Percentiles rank a stretch among this genome's conserved stretches.
These are phyloP conservation scores for Fusarium luffae DNA, from an alignment of 2,329 filamentous ascomycete species.

Conservation along the genomic window DNA sequence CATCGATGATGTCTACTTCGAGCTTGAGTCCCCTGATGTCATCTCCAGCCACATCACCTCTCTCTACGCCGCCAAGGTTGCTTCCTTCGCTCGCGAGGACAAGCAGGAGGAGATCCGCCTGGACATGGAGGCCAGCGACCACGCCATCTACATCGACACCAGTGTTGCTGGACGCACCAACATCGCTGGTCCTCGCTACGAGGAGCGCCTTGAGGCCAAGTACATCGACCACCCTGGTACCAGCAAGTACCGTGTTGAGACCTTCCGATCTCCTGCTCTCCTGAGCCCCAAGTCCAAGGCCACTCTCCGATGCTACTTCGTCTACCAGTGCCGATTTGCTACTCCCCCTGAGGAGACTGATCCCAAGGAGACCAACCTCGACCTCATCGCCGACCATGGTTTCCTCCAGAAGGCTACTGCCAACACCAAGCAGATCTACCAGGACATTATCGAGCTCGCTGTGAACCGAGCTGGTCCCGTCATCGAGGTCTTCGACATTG, in stretches of 20 bases:
- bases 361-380: conserved; percentile 85
- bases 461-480: conserved; percentile 90
- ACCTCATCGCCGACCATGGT: conserved; percentile 90
- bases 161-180: conserved; percentile 86
- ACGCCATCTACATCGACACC: conserved; percentile 98
- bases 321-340: conserved; percentile 95
- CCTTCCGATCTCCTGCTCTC: conserved; percentile 89
- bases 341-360: conserved; percentile 76
- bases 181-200: conserved; percentile 85
- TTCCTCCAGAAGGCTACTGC: conserved; percentile 96
- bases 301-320: conserved; percentile 96
- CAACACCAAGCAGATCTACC: conserved; percentile 96
- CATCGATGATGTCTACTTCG: conserved; percentile 98
- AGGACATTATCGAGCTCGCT: conserved; percentile 88
- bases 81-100: conserved; percentile 91
- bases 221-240: conserved; percentile 85
- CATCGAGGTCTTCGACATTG: conserved; percentile 97
- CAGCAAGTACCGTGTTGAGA: conserved; percentile 91
- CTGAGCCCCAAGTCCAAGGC: conserved; percentile 79
- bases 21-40: conserved; percentile 84
- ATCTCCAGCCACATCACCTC: conserved; percentile 96
- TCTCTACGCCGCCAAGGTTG: conserved; percentile 95
- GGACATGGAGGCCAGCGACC: conserved; percentile 93
- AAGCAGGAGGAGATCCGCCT: conserved; percentile 93
- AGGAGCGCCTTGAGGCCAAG: conserved; percentile 93